Conservation (phyloP, 2,329 filamentous ascomycete species). For the Phyllosticta paracitricarpa region DNA sequence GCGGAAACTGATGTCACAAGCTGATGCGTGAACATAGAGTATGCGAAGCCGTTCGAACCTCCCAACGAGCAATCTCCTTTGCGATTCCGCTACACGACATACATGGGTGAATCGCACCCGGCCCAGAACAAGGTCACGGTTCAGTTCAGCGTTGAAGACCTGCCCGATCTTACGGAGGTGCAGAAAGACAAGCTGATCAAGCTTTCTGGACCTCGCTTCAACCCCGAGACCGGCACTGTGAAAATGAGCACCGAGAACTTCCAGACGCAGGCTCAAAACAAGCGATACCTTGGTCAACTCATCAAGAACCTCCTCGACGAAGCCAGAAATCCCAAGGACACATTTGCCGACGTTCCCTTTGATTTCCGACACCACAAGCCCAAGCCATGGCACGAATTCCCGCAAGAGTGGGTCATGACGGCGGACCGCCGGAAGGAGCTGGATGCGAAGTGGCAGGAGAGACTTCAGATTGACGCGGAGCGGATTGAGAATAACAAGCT, state of each 20-base stretch:
- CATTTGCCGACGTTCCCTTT: conserved; percentile 79
- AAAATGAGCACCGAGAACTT: conserved; percentile 89
- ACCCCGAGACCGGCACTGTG: conserved; percentile 69
- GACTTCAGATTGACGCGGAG: conserved; percentile 44
- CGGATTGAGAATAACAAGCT: conserved; percentile 45
- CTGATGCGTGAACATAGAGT: conserved; percentile 43
- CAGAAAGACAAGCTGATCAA: conserved; percentile 80
- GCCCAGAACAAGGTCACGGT: conserved; percentile 90
- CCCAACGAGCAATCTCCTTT: conserved; percentile 61
- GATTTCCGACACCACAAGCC: conserved; percentile 76
- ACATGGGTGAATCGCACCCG: conserved; percentile 89
- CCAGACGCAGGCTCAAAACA: conserved; percentile 87
- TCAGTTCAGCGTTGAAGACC: conserved; percentile 68
- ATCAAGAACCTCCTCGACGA: conserved; percentile 63
- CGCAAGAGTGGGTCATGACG: conserved; percentile 73
- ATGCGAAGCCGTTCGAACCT: conserved; percentile 69
- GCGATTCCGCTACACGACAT: conserved; percentile 92
- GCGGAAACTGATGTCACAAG: not conserved
- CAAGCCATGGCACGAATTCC: conserved; percentile 61
- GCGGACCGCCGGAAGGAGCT: conserved; percentile 56
- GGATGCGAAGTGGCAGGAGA: conserved; percentile 46
- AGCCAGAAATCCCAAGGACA: conserved; percentile 66
- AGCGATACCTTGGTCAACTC: conserved; percentile 78
- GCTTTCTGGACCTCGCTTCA: conserved; percentile 75
- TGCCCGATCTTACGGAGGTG: conserved; percentile 52